Conservation (phyloP, 2,329 filamentous ascomycete genomes). For the Microdochium nivale region DNA sequence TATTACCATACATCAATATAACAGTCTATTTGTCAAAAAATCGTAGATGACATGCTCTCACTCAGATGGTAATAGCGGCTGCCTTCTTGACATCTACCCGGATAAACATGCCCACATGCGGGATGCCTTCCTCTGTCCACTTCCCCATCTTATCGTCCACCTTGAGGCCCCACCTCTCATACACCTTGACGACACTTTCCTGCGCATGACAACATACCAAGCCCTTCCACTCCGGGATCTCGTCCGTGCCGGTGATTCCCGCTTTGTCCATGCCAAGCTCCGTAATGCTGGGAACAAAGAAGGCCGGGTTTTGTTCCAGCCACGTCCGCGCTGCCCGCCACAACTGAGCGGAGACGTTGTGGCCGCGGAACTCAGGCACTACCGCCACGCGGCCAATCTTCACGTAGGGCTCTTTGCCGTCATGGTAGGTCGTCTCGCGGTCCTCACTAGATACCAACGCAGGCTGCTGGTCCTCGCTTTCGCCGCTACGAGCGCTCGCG, state of each 20-base stretch:
- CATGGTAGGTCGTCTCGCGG: conserved; percentile 41
- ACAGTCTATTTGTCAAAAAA: too few relatives aligned
- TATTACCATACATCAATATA: too few relatives aligned
- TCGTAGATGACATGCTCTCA: neutral
- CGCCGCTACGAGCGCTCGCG: conserved; percentile 6
- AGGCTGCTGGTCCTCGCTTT: conserved; percentile 8
- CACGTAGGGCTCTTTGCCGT: conserved; percentile 65
- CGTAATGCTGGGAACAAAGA: conserved; percentile 41
- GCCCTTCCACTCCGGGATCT: conserved; percentile 59
- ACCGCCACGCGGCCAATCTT: conserved; percentile 77
- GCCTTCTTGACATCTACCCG: conserved; percentile 28
- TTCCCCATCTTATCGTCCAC: conserved; percentile 63
- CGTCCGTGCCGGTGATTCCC: conserved; percentile 25
- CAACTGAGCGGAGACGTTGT: conserved; percentile 55
- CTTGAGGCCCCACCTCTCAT: conserved; percentile 64
- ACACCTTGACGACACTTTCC: conserved; percentile 52
- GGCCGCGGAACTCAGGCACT: conserved; percentile 53
- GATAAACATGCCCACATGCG: conserved; percentile 75
- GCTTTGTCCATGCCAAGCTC: conserved; percentile 34
- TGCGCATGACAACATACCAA: conserved; percentile 77
- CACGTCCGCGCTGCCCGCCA: conserved; percentile 62
- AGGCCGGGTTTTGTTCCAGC: conserved; percentile 50
- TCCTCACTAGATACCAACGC: conserved; percentile 22
- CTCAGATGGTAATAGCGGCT: neutral
- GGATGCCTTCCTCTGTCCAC: conserved; percentile 80